Base-by-base conservation (phyloP, 2,329 filamentous ascomycete genomes). In the Graphium sp. region DNA sequence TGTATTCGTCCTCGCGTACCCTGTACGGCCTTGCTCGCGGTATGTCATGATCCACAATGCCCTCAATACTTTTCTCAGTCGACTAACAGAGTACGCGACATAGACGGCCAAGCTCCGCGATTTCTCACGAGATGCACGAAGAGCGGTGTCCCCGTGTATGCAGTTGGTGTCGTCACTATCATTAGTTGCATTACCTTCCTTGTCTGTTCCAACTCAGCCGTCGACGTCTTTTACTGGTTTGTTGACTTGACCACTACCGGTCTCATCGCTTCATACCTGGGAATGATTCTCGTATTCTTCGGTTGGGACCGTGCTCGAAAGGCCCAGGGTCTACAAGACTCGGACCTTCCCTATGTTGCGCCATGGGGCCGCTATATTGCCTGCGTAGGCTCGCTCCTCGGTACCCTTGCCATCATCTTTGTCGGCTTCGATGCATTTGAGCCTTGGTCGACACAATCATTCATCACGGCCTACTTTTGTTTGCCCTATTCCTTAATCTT, bases 191-290 rank as follows among this genome's bases (percentile, higher is more conserved):
- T 67, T 22, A 61, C 61, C 18, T 63, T 70, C 45, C 51, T 70
- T 22, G 56, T 63, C 30, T 52, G 61, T 9, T 55, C 52, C 35
- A 58, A 48, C 41, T 55, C 52, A 24, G 64, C 62, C 1, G 50
- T 58, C 7, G 44, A 55, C 32, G 61, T 62, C 2, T 53, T 71
- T 11, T 60, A 43, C 32, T 72, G 62, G 61, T 51, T 74, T 28
- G 53, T 62, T 36, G 62, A 57, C 35, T 50, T 74, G 7, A 60
- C 69, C 43, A 71, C 65, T 6, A 66, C 61, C 5, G 64, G 60
- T 16, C 58, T 61, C 28, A 57, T 71, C 38, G 72, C 76, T 45
- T 67, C 73, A 50, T 76, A 70, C 46, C 58, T 75, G 34, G 56
- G 66, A 43, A 60, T 60, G 42, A 48, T 49, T 35, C 35, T 56